Evolutionary conservation across 2,329 filamentous ascomycete genomes (phyloP).

Genomic region (Penicillium crustosum): DNA sequence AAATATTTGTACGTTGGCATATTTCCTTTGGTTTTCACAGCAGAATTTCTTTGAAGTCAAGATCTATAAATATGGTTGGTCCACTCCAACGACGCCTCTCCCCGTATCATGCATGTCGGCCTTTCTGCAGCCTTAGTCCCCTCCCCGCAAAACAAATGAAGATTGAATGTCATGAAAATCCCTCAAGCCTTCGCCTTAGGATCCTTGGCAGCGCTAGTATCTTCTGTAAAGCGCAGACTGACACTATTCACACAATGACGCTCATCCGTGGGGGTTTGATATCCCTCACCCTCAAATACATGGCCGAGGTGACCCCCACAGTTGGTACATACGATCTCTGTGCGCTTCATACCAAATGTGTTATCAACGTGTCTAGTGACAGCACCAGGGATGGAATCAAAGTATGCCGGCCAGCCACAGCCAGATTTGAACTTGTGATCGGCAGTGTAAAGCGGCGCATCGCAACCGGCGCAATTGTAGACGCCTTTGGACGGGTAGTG

Average conservation of each 20-base stretch:
- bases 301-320: constrained; percentile 91
- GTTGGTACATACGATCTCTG: constrained; percentile 90
- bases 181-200: constrained; percentile 32
- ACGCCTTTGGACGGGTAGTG: constrained; percentile 74
- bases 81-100: constrained; percentile 5
- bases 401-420: constrained; percentile 98
- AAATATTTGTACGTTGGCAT: not conserved
- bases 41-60: not conserved
- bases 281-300: constrained; percentile 89
- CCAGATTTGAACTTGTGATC: constrained; percentile 93
- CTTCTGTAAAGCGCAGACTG: constrained; percentile 77
- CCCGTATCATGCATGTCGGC: constrained; percentile 6
- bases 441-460: constrained; percentile 86
- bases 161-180: not conserved
- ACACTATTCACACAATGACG: constrained; percentile 95
- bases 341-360: constrained; percentile 77
- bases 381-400: constrained; percentile 88
- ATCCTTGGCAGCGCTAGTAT: constrained; percentile 47
- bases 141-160: constrained; percentile 3
- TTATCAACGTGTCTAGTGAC: constrained; percentile 78
- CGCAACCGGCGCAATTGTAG: constrained; percentile 85
- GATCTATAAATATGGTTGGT: constrained; percentile 2
- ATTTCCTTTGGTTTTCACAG: not conserved
- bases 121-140: constrained; percentile 4
- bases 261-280: constrained; percentile 84